Evolutionary conservation across 2,329 filamentous ascomycete species (phyloP).

Genomic region (Cladosporium sp.): DNA sequence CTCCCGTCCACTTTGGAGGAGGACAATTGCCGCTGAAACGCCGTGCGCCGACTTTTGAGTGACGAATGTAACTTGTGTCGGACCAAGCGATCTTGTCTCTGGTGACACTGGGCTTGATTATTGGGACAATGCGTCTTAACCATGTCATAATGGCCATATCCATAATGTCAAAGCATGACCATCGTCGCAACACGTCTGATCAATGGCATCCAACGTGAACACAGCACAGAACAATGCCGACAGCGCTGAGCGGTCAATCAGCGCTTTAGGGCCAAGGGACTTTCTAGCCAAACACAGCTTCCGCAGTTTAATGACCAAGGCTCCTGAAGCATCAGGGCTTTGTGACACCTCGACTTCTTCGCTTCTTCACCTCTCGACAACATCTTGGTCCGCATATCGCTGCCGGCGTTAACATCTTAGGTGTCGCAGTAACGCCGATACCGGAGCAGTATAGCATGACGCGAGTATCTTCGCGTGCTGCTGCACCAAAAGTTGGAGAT

Average conservation of each 20-base stretch:
- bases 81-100: no score
- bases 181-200: background rate
- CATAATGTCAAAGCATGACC: no score
- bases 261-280: background rate
- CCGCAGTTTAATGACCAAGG: background rate
- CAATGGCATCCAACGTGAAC: background rate
- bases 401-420: conserved; percentile 7
- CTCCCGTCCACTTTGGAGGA: no score
- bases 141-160: no score
- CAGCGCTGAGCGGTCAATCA: background rate
- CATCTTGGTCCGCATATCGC: background rate
- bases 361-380: background rate
- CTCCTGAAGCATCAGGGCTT: background rate
- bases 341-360: background rate
- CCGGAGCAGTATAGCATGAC: background rate
- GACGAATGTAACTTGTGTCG: no score
- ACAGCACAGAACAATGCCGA: background rate
- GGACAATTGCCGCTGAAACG: no score
- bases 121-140: no score
- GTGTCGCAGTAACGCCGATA: background rate
- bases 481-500: background rate
- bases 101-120: no score
- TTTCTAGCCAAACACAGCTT: background rate
- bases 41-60: no score
- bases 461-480: background rate